Evolutionary conservation across 2,329 filamentous ascomycete genomes (phyloP).

Genomic region (Sporothrix humicola): DNA sequence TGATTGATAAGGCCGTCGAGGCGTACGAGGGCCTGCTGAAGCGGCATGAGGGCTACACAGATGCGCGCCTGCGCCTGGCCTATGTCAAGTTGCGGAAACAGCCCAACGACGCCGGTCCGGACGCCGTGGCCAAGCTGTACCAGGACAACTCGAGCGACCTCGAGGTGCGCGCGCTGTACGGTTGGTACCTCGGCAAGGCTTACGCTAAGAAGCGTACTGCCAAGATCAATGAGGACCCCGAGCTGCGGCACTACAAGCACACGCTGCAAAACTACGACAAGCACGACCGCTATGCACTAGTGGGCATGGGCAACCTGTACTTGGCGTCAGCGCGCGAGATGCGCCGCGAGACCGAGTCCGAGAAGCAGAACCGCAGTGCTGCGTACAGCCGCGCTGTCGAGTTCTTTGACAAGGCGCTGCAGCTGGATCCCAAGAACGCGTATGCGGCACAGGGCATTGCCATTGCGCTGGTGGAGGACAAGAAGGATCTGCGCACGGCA

Average conservation of each 20-base stretch:
- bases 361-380: conserved; percentile 87
- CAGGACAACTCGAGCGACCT: conserved; percentile 83
- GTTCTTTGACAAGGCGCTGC: conserved; percentile 96
- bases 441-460: conserved; percentile 96
- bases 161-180: conserved; percentile 90
- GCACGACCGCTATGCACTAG: conserved; percentile 94
- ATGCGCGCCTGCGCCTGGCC: conserved; percentile 84
- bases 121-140: conserved; percentile 83
- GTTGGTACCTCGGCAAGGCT: conserved; percentile 88
- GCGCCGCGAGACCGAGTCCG: conserved; percentile 84
- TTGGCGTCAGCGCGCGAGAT: conserved; percentile 89
- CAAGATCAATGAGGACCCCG: conserved; percentile 85
- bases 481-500: conserved; percentile 82
- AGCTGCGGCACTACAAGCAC: conserved; percentile 95
- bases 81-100: conserved; percentile 85
- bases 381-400: conserved; percentile 92
- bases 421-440: conserved; percentile 92
- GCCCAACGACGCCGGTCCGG: conserved; percentile 83
- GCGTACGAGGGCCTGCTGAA: conserved; percentile 86
- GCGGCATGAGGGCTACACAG: conserved; percentile 89
- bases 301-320: conserved; percentile 95
- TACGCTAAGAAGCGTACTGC: conserved; percentile 78
- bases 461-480: conserved; percentile 92
- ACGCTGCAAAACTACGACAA: conserved; percentile 94
- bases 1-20: conserved; percentile 81